These are phyloP conservation scores for Niebla homalea DNA, from an alignment of 495 filamentous ascomycete species.

Conservation along the genomic window DNA sequence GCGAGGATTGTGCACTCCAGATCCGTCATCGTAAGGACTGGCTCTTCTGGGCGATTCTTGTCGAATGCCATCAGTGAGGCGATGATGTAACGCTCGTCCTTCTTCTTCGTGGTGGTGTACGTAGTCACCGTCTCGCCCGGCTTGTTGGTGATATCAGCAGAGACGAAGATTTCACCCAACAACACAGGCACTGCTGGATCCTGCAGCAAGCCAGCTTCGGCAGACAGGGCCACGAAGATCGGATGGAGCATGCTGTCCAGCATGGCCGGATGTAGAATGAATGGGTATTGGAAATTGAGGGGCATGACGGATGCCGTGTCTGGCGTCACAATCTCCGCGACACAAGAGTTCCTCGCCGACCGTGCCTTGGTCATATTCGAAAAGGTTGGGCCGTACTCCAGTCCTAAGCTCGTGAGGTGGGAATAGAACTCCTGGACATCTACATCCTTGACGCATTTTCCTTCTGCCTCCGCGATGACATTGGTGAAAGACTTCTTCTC, in stretches of 20 bases:
- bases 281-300: conserved; percentile 25
- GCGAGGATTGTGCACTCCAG: conserved; percentile 4
- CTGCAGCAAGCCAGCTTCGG: background rate
- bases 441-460: conserved; percentile 7
- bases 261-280: conserved; percentile 39
- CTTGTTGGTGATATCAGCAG: conserved; percentile 4
- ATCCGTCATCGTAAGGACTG: background rate
- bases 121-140: conserved; percentile 13
- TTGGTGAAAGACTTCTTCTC: background rate
- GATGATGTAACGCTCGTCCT: background rate
- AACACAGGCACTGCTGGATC: conserved; percentile 6
- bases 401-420: conserved; percentile 15
- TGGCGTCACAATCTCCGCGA: conserved; percentile 19
- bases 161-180: conserved; percentile 2
- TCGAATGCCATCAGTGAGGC: background rate
- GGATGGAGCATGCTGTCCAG: conserved; percentile 27
- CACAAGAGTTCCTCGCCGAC: conserved; percentile 4
- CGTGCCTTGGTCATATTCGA: conserved; percentile 11
- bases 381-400: conserved; percentile 22
- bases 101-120: conserved; percentile 9
- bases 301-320: conserved; percentile 30
- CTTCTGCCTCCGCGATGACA: background rate
- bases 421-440: conserved; percentile 23
- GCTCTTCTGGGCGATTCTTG: background rate
- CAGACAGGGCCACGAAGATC: conserved; percentile 9